A percentile compares a stretch with the other conserved stretches of the same genome.
phyloP scores from a whole-genome alignment of 352 stramenopile genomes.

The Pythium dissotocum region DNA sequence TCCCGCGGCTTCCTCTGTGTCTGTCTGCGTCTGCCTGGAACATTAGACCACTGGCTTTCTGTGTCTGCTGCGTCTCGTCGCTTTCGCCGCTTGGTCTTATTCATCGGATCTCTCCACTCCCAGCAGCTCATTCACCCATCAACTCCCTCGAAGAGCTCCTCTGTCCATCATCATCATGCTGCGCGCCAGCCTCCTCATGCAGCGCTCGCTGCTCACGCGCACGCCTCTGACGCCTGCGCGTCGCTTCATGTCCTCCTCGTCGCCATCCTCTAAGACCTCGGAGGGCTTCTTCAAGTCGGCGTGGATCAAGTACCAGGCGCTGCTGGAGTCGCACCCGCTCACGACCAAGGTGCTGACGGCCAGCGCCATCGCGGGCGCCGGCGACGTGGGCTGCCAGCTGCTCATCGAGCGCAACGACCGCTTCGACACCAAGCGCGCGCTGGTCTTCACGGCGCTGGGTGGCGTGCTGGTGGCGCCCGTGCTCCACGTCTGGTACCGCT shows the following conservation, averaged over 20 bases:
- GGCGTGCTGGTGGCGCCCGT: constrained; percentile 66
- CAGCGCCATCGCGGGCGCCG: constrained; percentile 55
- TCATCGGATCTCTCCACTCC: background rate
- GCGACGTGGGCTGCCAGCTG: constrained; percentile 76
- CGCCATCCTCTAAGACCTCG: constrained; percentile 12
- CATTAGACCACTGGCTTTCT: background rate
- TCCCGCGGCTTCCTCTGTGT: background rate
- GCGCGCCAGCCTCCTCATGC: constrained; percentile 5
- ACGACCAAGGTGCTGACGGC: constrained; percentile 70
- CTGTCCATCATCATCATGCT: background rate
- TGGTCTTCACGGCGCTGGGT: constrained; percentile 71
- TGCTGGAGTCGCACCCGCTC: constrained; percentile 61
- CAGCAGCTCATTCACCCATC: background rate
- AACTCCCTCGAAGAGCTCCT: too few species aligned
- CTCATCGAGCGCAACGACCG: constrained; percentile 37
- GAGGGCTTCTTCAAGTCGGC: constrained; percentile 28
- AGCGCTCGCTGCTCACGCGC: constrained; percentile 10
- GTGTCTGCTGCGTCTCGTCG: background rate
- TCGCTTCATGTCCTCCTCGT: constrained; percentile 5
- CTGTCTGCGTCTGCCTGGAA: background rate
- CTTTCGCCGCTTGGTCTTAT: background rate
- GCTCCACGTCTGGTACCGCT: constrained; percentile 80
- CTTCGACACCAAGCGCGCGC: constrained; percentile 51
- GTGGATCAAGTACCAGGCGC: constrained; percentile 55
- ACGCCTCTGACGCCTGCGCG: background rate